These are phyloP conservation scores for Thielaviopsis populi DNA, from an alignment of 2,329 filamentous ascomycete species.

Conservation along the genomic window DNA sequence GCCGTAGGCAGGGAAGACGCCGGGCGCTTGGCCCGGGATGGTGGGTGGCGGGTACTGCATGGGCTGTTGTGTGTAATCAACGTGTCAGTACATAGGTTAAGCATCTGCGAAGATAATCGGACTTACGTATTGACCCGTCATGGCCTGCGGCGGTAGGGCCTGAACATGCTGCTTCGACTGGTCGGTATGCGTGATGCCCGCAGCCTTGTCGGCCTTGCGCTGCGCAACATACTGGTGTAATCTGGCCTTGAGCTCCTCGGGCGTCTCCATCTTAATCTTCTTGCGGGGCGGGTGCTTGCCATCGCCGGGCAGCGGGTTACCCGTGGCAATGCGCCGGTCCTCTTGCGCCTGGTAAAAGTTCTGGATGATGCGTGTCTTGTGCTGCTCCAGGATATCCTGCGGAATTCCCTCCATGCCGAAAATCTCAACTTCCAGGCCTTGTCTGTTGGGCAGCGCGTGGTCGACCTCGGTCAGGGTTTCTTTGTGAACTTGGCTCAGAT, in stretches of 20 bases:
- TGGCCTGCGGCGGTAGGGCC: neutral
- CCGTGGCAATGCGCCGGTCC: conserved; percentile 65
- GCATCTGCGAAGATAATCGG: too few species aligned
- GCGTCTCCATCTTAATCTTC: conserved; percentile 57
- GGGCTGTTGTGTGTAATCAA: neutral
- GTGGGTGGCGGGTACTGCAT: conserved; percentile 18
- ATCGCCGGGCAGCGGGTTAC: conserved; percentile 61
- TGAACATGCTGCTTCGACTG: neutral
- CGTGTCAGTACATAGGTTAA: conserved; percentile 9
- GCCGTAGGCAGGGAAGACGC: conserved; percentile 13
- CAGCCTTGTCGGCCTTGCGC: conserved; percentile 43
- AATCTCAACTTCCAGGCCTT: conserved; percentile 81
- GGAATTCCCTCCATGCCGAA: conserved; percentile 98
- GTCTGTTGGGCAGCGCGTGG: conserved; percentile 77
- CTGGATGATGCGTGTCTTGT: conserved; percentile 73
- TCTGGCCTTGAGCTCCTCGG: conserved; percentile 66
- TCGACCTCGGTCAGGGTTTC: conserved; percentile 76
- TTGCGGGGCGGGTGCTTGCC: conserved; percentile 50
- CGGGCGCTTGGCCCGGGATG: conserved; percentile 19
- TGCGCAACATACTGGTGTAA: conserved; percentile 62
- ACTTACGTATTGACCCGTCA: conserved; percentile 13
- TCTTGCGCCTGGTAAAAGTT: conserved; percentile 76
- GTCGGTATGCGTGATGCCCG: conserved; percentile 20
- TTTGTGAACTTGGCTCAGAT: conserved; percentile 98
- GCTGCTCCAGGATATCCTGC: conserved; percentile 64